Evolutionary conservation across 768 basidiomycete genomes (phyloP), one percentile per base, ranked within the genome.

Genomic region (Leccinum uliginosum): DNA sequence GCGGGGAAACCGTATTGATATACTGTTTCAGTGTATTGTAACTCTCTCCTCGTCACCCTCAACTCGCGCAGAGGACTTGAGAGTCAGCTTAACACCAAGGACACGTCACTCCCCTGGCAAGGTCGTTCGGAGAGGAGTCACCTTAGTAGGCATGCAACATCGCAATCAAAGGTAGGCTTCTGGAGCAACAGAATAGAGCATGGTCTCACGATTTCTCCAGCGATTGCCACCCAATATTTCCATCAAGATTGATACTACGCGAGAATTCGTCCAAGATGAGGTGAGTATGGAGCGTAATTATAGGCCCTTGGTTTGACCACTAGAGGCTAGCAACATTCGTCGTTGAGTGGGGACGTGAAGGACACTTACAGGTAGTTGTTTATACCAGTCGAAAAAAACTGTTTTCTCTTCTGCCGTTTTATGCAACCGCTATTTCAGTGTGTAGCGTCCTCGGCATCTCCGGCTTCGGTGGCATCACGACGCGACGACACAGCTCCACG

Each of bases 41-140:
- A 84, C 64, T 77, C 82, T 5, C 77, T 85, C n/a, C 75, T 85
- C 10, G 81, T 82, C 1, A 83, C 83, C 0, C 74, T 84, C 51
- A 85, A 85, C 51, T 80, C 80, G 11, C 74, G 83, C 6, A 78
- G 77, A 52, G 74, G 73, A 70, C 75, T 83, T 51, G 76, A 76
- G 23, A 46, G 53, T 2, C 53, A 57, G 1, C 49, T 40, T 19
- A 44, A 14, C 0, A 51, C 56, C 21, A 61, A 64, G 6, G 57
- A 60, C 1, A 53, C 62, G 45, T 53, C 61, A 1, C 48, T 71
- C 21, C 59, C 67, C 17, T 49, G 57, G 2, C 65, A 66, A 9
- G 54, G 38, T 14, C 49, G 17, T 21, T 24, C 46, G 21, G 30
- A 50, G 6, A 34, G 49, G 19, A 34, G 30, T 9, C 35, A 48